phyloP scores from a whole-genome alignment of 345 rosid species.

The Leavenworthia alabamica region DNA sequence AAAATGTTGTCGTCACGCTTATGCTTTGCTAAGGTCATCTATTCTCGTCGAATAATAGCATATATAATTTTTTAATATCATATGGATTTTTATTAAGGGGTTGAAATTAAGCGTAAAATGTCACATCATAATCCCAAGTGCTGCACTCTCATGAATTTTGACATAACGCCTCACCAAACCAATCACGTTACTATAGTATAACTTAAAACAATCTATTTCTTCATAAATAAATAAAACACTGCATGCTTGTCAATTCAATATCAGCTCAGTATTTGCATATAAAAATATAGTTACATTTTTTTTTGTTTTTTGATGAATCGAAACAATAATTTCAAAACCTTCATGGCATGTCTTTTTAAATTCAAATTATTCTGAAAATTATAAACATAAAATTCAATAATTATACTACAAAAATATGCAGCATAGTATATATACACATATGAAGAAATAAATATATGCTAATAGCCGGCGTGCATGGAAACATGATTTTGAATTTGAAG shows the following conservation, averaged over 20 bases:
- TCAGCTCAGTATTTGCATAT: background rate
- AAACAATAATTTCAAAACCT: background rate
- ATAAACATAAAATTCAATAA: background rate
- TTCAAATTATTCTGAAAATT: background rate
- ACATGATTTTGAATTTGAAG: conserved; percentile 23
- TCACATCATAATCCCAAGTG: conserved; percentile 23
- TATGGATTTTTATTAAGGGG: background rate
- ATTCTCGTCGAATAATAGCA: background rate
- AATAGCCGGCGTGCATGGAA: conserved; percentile 17
- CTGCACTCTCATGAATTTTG: conserved; percentile 15
- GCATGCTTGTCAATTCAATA: background rate
- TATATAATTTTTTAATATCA: background rate
- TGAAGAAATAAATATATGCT: background rate
- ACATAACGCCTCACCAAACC: conserved; percentile 19
- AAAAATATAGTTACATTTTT: background rate
- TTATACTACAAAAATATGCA: background rate
- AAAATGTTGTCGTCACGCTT: conserved; percentile 22
- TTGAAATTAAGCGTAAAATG: conserved; percentile 6
- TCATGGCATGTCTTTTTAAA: background rate
- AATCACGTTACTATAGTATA: conserved; percentile 12
- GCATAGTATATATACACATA: background rate
- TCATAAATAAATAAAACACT: background rate
- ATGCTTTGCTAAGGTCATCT: conserved; percentile 24
- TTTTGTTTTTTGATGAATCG: background rate
- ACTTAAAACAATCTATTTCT: background rate